Base-by-base conservation (phyloP, 1,284 basidiomycete genomes). In the Mrakiaceae sp. region DNA sequence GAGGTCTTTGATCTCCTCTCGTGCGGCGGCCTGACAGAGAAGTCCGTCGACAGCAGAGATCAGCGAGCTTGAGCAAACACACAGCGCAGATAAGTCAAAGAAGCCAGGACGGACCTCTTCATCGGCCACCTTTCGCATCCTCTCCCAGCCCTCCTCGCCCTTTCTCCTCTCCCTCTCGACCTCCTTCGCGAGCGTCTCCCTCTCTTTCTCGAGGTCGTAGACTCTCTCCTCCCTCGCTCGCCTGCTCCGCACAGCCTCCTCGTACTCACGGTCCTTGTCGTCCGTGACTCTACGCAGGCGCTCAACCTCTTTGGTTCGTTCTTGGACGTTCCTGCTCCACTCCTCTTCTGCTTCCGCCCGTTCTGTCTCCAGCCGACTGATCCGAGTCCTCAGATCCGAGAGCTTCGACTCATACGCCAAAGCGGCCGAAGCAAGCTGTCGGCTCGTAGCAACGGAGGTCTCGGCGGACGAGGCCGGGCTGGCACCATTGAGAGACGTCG, bases 261-360 rank as follows among this genome's bases (percentile, higher is more conserved):
- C 68, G 64, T 76, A 77, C 67, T 81, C 79, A 27, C 72, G 70
- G 47, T 81, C 80, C 68, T 79, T 78, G 66, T 78, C 77, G 47
- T 82, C 82, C 52, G 91, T 72, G 52, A 81, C 73, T 44, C 76
- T 76, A 68, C 85, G 83, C 68, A 95, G 72, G 51, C 84, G 81
- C 66, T 95, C 91, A 16, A 87, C 79, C 72, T 94, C 92, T 67
- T 81, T 82, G 40, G 54, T 60, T 8, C 76, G 71, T 63, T 75
- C 72, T n/a, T 70, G 70, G 12, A 78, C 69, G 66, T 77, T 92
- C 66, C 81, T 80, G 70, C 86, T 87, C 88, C 90, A 92, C 68
- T 89, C 87, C 50, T 86, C 84, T 70, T 96, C 92, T 44, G 82
- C 82, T 47, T 76, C 73, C 54, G 73, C 74, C 40, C 76, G 69